Evolutionary conservation across 148 eudicot species (phyloP).

Genomic region (Vaccinium darrowii): DNA sequence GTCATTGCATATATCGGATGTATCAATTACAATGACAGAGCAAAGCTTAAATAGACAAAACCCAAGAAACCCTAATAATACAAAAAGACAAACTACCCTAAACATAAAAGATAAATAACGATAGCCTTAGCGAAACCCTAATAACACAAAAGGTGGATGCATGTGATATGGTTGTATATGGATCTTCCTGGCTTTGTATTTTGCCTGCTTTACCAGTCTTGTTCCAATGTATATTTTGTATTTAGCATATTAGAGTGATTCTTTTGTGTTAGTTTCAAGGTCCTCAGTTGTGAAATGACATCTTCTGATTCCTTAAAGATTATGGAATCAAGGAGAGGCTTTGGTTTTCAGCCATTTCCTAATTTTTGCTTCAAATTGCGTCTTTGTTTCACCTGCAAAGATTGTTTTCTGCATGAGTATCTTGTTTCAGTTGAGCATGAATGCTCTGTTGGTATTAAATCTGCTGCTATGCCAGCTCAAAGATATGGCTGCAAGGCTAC

Average conservation of each 20-base stretch:
- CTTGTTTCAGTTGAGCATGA: background rate
- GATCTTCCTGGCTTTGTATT: background rate
- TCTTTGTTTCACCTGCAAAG: background rate
- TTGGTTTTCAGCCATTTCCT: background rate
- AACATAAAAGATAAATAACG: too few relatives aligned
- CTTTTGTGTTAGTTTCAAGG: constrained; percentile 5
- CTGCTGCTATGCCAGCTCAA: constrained; percentile 52
- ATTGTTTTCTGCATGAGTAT: background rate
- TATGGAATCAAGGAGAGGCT: background rate
- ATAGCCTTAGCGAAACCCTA: too few relatives aligned
- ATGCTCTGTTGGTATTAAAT: background rate
- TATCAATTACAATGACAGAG: too few relatives aligned
- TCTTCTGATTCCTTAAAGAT: background rate
- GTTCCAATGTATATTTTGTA: background rate
- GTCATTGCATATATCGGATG: too few relatives aligned
- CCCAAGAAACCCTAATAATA: too few relatives aligned
- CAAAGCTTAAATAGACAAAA: too few relatives aligned
- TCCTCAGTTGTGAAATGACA: background rate
- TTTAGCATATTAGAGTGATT: background rate
- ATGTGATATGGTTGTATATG: background rate
- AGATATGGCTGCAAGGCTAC: constrained; percentile 91
- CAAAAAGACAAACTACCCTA: too few relatives aligned
- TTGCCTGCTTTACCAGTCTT: background rate
- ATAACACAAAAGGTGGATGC: background rate
- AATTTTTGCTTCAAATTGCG: background rate